Base-by-base conservation (phyloP, 257 asterid species). In the Ilex aquifolium region DNA sequence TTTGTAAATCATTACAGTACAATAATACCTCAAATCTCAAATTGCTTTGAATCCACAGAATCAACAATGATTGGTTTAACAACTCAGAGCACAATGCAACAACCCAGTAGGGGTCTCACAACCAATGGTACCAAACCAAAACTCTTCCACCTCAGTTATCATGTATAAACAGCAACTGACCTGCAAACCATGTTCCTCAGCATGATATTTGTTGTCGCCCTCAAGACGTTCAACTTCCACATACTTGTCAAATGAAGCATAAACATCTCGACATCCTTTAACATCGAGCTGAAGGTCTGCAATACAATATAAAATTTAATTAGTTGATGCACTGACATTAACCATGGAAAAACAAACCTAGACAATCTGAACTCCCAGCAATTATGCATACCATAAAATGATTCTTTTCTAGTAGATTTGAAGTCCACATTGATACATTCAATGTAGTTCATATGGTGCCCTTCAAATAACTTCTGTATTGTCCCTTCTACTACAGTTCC, bases 401-500 rank as follows among this genome's bases (percentile, higher is more conserved):
- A 92, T 70, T 92, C 98, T 74, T 92, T 92, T 80, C 97, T 76
- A 13, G 98, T 92, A 60, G 98, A 92, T 70, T 93, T 93, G 76
- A 85, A 90, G 69, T 93, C 96, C 51, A 93, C 99, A 14, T 93
- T 92, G 75, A 92, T 85, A 79, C 99, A 92, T 67, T 83, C 97
- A 32, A 92, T 90, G 83, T 90, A 92, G 70, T 90, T 93, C 95
- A 90, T 90, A 63, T 85, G 91, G 75, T 93, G 97, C 67, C 99
- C 99, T 75, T 93, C 97, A 72, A 93, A 93, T 79, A 93, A 79
- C 78, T 93, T 89, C 67, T 93, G 99, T 76, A 93, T 93, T 39
- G 97, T 93, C 72, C 99, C 99, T 79, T 93, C 99, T 67, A 93
- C 99, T 60, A 90, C 99, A 31, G 99, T 93, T 64, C 98, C 98